Evolutionary conservation across 176 grass and related monocot genomes (phyloP).

Genomic region (Puccinellia tenuiflora): DNA sequence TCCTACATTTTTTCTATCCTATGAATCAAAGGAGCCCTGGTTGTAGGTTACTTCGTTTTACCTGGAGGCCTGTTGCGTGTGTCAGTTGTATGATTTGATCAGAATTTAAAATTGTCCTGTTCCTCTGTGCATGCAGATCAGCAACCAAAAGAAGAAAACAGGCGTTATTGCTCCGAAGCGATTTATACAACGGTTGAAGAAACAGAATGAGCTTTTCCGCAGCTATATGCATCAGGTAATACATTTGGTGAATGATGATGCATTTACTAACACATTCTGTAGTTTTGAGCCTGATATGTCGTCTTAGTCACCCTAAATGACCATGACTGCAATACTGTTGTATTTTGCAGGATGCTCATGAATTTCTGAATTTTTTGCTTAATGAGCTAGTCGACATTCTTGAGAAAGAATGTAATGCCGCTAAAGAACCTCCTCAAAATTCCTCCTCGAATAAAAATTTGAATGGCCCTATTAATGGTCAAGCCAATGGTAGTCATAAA

Average conservation of each 20-base stretch:
- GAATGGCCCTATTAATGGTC: constrained; percentile 48
- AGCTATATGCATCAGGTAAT: constrained; percentile 99
- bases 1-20: too few species aligned
- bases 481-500: constrained; percentile 63
- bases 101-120: too few species aligned
- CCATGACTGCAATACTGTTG: not conserved
- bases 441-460: constrained; percentile 42
- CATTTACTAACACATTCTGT: not conserved
- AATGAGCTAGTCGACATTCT: constrained; percentile 99
- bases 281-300: not conserved
- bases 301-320: not conserved
- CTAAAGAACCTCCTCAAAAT: constrained; percentile 43
- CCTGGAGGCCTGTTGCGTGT: too few species aligned
- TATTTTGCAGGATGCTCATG: constrained; percentile 90
- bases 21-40: too few species aligned
- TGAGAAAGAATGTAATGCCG: constrained; percentile 69
- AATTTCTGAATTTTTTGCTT: constrained; percentile 93
- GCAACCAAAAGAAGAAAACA: constrained; percentile 96
- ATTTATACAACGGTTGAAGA: constrained; percentile 93
- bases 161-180: constrained; percentile 91
- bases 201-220: constrained; percentile 95
- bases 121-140: constrained; percentile 54
- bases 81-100: too few species aligned
- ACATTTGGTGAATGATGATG: not conserved
- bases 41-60: too few species aligned